Evolutionary conservation across 257 asterid species (phyloP), one percentile per base, ranked within the genome.

Genomic region (Paraleonurus japonicus): DNA sequence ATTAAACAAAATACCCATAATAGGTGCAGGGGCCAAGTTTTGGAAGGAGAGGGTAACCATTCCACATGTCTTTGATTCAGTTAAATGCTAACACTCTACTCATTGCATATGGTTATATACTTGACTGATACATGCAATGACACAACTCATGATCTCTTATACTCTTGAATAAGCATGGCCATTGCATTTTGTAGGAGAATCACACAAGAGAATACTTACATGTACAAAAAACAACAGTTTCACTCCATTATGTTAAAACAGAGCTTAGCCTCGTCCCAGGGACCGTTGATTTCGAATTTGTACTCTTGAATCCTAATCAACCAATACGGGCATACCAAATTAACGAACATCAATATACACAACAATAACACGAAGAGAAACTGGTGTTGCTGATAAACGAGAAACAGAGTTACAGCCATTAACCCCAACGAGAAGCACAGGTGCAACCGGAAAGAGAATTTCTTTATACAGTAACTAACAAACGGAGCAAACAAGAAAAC

Each of bases 241-340:
- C 82, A 89, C 73, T 91, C 96, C 8, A 79, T 87, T 73, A 91
- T 78, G 65, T 88, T 80, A 54, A 91, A 91, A 70, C 96, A 91
- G 51, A 94, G 96, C 82, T 88, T 94, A 53, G 99, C 98, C 88
- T 94, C 96, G 70, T 91, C 98, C 96, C 96, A 91, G 0, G 98
- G 99, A 24, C 99, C 98, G 83, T 91, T 91, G 43, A 91, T 91
- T 93, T 94, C 96, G 70, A 94, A 91, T 77, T 89, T 94, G 85
- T 89, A 91, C 83, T 85, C 89, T 69, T 89, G 96, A 80, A 94
- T 88, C 77, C 93, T 87, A 72, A 92, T 89, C 75, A 94, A 82
- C 96, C 98, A 94, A 78, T 89, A 88, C 4, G 98, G 99, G 77
- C 98, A 89, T 15, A 88, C 87, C 75, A 91, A 63, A 82, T 91